Evolutionary conservation across 2,329 filamentous ascomycete species (phyloP), one percentile per base, ranked within the genome.

Genomic region (Diaporthe ilicicola): DNA sequence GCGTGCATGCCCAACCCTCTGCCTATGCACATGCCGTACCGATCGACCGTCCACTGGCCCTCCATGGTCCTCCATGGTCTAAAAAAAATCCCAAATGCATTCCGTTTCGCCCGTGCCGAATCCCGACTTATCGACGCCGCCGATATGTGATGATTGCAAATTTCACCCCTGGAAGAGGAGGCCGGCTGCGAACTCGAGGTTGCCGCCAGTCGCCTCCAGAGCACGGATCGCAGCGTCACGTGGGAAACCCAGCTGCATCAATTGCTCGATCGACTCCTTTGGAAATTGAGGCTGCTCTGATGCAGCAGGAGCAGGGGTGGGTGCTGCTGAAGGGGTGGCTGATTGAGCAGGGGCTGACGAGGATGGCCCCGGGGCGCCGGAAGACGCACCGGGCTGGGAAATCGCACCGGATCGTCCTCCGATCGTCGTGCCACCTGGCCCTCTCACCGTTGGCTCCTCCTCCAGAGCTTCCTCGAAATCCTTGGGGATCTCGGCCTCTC

Each of bases 401-500:
- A 96, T 89, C 32, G 92, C 94, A 19, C 96, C 96, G 3, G 94
- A 93, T 69, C 91, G 89, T 61, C 92, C 91, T 53, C 95, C 95
- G 73, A 98, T 94, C 61, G 93, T 91, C 13, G 94, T 97, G n/a
- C 95, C 95, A 48, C 92, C 93, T 0, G 95, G 93, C 0, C 96
- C 96, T 54, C 91, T 88, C 61, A 98, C 89, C 17, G 92, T 94
- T 5, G 95, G 94, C 82, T 98, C 95, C 70, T 93, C 88, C 66
- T 91, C 88, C 72, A 91, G 86, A 3, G 89, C 89, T 72, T 93
- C 91, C 75, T 95, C 93, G 53, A 90, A 86, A 56, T 92, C 89
- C 80, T 92, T 97, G n/a, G 96, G 96, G 66, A 98, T 97, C 74
- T 99, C 95, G 3, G 93, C 92, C 82, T 98, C 96, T 56, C 94